Evolutionary conservation across 805 yeast species (phyloP).

Genomic region (Debaryomyces tyrocola): DNA sequence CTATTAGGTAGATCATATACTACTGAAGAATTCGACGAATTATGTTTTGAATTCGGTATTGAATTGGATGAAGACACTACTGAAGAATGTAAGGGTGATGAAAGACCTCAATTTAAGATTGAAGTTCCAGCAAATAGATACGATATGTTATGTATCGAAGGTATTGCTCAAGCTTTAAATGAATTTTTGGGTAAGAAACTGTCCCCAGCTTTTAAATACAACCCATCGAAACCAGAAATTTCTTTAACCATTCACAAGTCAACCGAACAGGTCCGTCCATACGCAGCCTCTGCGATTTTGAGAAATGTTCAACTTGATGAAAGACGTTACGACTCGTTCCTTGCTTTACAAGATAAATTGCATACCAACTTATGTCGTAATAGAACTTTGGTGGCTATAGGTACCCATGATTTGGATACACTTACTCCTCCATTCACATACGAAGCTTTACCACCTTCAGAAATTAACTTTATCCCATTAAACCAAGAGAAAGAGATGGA

Average conservation of each 20-base stretch:
- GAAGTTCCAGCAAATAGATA: slow-evolving; percentile 98
- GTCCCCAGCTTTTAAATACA: slow-evolving; percentile 67
- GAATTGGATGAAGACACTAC: slow-evolving; percentile 98
- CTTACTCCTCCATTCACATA: slow-evolving; percentile 82
- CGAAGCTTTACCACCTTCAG: slow-evolving; percentile 78
- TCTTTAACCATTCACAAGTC: slow-evolving; percentile 74
- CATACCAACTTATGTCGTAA: slow-evolving; percentile 96
- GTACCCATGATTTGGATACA: slow-evolving; percentile 92
- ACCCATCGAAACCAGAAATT: slow-evolving; percentile 59
- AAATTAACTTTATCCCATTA: slow-evolving; percentile 71
- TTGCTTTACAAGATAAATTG: slow-evolving; percentile 92
- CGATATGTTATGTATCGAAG: slow-evolving; percentile 97
- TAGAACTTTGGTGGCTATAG: slow-evolving; percentile 96
- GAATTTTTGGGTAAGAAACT: slow-evolving; percentile 74
- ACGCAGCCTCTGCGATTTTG: slow-evolving; percentile 91
- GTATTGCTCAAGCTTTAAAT: slow-evolving; percentile 92
- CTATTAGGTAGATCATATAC: slow-evolving; percentile 63
- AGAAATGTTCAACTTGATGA: slow-evolving; percentile 80
- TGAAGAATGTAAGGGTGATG: slow-evolving; percentile 66
- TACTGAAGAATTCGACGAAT: slow-evolving; percentile 91
- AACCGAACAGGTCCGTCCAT: slow-evolving; percentile 78
- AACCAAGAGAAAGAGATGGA: slow-evolving; percentile 68
- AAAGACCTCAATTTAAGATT: slow-evolving; percentile 94
- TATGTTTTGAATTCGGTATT: slow-evolving; percentile 96
- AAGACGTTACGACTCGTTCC: slow-evolving; percentile 89